These are phyloP conservation scores for Chytriomyces hyalinus DNA, from an alignment of 192 early-diverging fungal genomes.

Conservation along the genomic window DNA sequence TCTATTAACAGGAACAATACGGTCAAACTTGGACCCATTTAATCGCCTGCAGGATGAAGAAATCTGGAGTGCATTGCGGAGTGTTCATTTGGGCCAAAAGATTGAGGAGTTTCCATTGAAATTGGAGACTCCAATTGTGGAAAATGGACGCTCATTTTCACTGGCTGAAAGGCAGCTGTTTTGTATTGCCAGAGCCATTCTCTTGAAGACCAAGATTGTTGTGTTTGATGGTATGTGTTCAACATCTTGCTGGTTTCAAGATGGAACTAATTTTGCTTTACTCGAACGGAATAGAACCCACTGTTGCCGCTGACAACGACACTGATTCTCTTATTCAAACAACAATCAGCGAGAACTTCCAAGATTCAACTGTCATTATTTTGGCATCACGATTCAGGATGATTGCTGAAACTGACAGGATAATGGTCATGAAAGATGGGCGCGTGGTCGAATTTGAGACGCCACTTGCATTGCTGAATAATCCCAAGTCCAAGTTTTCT, in stretches of 20 bases:
- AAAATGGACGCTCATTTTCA: conserved; percentile 67
- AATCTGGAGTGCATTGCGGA: conserved; percentile 68
- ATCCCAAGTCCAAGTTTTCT: conserved; percentile 37
- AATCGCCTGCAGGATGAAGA: conserved; percentile 62
- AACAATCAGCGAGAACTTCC: conserved; percentile 55
- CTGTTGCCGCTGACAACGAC: conserved; percentile 55
- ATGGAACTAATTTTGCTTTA: neutral
- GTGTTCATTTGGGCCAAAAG: conserved; percentile 61
- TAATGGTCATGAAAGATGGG: conserved; percentile 60
- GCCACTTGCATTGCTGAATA: conserved; percentile 51
- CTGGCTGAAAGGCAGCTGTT: conserved; percentile 60
- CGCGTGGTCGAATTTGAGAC: conserved; percentile 58
- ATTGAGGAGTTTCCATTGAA: conserved; percentile 55
- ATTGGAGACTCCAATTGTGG: conserved; percentile 54
- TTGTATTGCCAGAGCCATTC: conserved; percentile 62
- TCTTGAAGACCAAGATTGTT: conserved; percentile 56
- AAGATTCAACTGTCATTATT: conserved; percentile 55
- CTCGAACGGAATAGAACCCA: conserved; percentile 46
- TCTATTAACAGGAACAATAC: conserved; percentile 75
- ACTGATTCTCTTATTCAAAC: conserved; percentile 61
- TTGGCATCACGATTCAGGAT: conserved; percentile 57
- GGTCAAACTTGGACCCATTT: conserved; percentile 88
- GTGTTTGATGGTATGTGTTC: conserved; percentile 64
- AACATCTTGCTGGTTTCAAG: conserved; percentile 12
- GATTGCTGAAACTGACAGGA: conserved; percentile 56